Percentiles rank a stretch among this genome's conserved stretches.
Conservation (phyloP, 192 early-diverging fungal species). For the Jimgerdemannia lactiflua region DNA sequence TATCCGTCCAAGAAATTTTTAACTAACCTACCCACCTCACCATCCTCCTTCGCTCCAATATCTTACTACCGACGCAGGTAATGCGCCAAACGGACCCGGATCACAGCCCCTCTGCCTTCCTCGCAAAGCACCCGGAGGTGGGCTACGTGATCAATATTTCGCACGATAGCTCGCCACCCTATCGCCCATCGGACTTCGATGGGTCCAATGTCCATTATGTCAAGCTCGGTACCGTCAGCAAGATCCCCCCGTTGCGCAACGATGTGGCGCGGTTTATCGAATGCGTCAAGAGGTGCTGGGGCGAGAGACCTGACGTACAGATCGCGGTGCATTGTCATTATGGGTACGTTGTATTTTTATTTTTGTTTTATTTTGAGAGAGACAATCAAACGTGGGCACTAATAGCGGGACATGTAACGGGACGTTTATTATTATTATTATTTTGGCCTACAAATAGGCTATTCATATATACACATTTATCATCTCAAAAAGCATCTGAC, state of each 20-base stretch:
- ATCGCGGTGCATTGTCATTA: constrained; percentile 60
- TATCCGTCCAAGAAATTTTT: too few species aligned
- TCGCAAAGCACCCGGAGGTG: constrained; percentile 50
- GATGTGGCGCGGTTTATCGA: constrained; percentile 42
- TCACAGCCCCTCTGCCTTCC: constrained; percentile 45
- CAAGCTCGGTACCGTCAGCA: constrained; percentile 46
- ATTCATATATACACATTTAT: too few species aligned
- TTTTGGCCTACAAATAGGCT: too few species aligned
- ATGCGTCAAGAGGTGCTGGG: constrained; percentile 36
- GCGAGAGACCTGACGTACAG: constrained; percentile 43
- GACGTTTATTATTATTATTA: too few species aligned
- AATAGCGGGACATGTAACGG: too few species aligned
- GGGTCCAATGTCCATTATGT: constrained; percentile 46
- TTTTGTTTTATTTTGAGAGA: not conserved
- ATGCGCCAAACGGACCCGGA: constrained; percentile 54
- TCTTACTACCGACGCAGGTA: constrained; percentile 12
- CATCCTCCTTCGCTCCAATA: not conserved
- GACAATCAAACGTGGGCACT: not conserved
- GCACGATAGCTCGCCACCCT: constrained; percentile 42
- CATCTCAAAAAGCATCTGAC: too few species aligned
- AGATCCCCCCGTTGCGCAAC: constrained; percentile 44
- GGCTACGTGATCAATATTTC: constrained; percentile 53
- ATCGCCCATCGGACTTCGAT: constrained; percentile 51
- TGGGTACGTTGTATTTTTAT: constrained; percentile 29
- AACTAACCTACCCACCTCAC: too few species aligned